Percentiles rank a stretch among this genome's conserved stretches.
Conservation (phyloP, 1,139 yeast genomes). For the Candida tetrigidarum region DNA sequence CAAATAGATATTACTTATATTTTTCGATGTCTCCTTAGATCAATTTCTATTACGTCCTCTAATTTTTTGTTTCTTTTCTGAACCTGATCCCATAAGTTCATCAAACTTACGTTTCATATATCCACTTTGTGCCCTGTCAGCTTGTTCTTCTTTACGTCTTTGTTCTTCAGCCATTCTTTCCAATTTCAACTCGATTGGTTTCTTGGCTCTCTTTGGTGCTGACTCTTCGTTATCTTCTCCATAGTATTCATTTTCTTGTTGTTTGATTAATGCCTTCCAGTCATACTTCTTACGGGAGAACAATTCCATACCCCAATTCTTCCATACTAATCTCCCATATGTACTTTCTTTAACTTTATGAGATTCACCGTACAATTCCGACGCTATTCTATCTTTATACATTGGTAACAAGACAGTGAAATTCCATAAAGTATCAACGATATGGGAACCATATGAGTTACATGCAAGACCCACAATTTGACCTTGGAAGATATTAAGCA, state of each 20-base stretch:
- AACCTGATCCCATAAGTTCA: slow-evolving; percentile 20
- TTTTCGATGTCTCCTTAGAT: too few species aligned
- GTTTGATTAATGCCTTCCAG: slow-evolving; percentile 78
- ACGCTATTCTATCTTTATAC: slow-evolving; percentile 87
- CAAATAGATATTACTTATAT: slow-evolving; percentile 10
- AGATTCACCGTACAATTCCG: slow-evolving; percentile 61
- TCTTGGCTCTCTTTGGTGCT: slow-evolving; percentile 28
- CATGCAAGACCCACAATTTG: slow-evolving; percentile 66
- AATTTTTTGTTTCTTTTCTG: slow-evolving; percentile 27
- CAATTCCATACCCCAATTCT: slow-evolving; percentile 88
- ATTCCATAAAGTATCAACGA: slow-evolving; percentile 82
- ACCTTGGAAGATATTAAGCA: slow-evolving; percentile 66
- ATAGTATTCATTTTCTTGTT: slow-evolving; percentile 62
- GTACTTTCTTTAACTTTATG: slow-evolving; percentile 78
- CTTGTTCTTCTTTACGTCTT: slow-evolving; percentile 31
- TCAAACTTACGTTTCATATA: slow-evolving; percentile 25
- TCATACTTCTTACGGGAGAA: slow-evolving; percentile 75
- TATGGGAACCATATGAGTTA: slow-evolving; percentile 91
- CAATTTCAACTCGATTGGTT: slow-evolving; percentile 50
- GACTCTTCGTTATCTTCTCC: slow-evolving; percentile 25
- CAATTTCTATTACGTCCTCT: slow-evolving; percentile 28
- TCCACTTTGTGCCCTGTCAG: slow-evolving; percentile 20
- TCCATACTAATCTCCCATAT: slow-evolving; percentile 94
- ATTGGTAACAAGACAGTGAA: slow-evolving; percentile 78
- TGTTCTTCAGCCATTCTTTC: slow-evolving; percentile 42